Evolutionary conservation across 352 stramenopile genomes (phyloP).

Genomic region (Pythium sp.): DNA sequence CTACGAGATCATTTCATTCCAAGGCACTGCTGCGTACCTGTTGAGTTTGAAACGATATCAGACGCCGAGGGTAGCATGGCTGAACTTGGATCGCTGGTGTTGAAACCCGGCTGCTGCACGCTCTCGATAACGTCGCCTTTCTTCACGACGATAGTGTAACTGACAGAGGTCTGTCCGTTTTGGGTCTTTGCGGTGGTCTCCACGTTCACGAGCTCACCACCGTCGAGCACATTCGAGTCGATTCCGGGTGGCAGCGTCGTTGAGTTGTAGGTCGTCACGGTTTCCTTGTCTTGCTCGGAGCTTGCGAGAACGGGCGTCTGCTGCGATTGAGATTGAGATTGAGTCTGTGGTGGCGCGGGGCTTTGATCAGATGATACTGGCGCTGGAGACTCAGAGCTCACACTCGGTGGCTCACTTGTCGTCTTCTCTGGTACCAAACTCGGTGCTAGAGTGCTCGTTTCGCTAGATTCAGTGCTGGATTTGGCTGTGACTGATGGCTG

Average conservation of each 20-base stretch:
- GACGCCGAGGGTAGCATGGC: neutral
- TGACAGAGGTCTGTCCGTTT: slow-evolving; percentile 30
- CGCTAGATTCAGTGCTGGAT: neutral
- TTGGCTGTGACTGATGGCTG: slow-evolving; percentile 5
- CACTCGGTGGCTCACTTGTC: slow-evolving; percentile 1
- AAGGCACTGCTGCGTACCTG: neutral
- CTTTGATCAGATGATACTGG: neutral
- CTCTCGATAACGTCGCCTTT: slow-evolving; percentile 23
- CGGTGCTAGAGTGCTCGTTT: neutral
- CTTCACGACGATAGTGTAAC: slow-evolving; percentile 41
- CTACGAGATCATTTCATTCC: neutral
- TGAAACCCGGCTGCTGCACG: slow-evolving; percentile 11
- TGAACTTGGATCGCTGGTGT: slow-evolving; percentile 8
- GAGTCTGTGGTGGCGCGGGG: neutral
- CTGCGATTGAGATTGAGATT: neutral
- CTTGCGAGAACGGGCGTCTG: no score
- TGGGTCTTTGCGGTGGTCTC: slow-evolving; percentile 29
- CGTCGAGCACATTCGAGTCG: slow-evolving; percentile 30
- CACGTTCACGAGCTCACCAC: slow-evolving; percentile 32
- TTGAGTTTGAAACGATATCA: slow-evolving; percentile 6
- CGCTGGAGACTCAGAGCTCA: neutral
- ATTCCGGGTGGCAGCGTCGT: slow-evolving; percentile 35
- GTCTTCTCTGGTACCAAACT: slow-evolving; percentile 5
- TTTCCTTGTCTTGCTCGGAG: neutral
- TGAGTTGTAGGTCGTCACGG: slow-evolving; percentile 32